Base-by-base conservation (phyloP, 148 eudicot genomes). In the Dianthus caryophyllus region DNA sequence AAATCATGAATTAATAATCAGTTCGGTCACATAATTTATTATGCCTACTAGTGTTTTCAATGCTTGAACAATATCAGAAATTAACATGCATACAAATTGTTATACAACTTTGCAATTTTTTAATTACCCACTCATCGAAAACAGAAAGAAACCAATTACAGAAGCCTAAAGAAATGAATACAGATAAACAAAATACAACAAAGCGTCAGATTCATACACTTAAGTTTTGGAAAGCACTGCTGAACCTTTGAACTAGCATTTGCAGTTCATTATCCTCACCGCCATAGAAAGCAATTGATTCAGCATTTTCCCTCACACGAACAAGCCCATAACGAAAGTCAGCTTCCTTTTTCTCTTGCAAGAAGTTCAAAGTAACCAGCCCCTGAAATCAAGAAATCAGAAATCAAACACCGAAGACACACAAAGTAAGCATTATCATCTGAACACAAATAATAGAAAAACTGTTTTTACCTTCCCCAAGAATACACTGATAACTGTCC, bases 291-390 rank as follows among this genome's bases (percentile, higher is more conserved):
- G 96, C 97, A 80, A 91, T 91, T 54, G 97, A 91, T 82, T 91
- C 97, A 59, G 96, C 97, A 81, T 91, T 91, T 79, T 91, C 97
- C 73, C 97, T 81, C 46, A 91, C 81, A 56, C 97, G 96, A 22
- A 91, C 97, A 67, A 91, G 89, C 44, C 97, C 97, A 80, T 88
- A 91, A 71, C 97, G 91, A 41, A 91, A 91, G 71, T 88, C 96
- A 70, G 96, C 96, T 86, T 88, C 96, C 75, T 86, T 91, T 67
- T 91, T 88, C 77, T 91, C 97, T 91, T 91, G 97, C 77, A 88
- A 66, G 79, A 91, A 88, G 76, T 88, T 91, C 57, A 91, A 73
- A 63, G 46, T 75, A 30, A 91, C 92, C 71, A 91, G 78, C 49
- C 84, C 97, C 97, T 91, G 77, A 66, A 75, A 70, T 59, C 36